Evolutionary conservation across 2,329 filamentous ascomycete genomes (phyloP).

Genomic region (Stagonosporopsis cucurbitacearum): DNA sequence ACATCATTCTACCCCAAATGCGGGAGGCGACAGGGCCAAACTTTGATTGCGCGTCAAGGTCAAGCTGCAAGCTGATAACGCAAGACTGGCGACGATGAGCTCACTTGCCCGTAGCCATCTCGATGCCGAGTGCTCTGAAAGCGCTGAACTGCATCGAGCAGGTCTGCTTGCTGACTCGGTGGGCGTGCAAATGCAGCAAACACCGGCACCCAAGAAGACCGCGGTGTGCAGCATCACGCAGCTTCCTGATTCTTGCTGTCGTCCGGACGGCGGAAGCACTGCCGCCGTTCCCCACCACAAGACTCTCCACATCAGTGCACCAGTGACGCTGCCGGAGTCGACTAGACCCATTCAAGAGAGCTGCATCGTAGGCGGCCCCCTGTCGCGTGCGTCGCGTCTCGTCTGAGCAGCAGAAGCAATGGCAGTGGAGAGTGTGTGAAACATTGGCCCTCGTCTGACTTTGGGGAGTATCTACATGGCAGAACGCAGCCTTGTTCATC

Average conservation of each 20-base stretch:
- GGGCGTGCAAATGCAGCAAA: conserved; percentile 25
- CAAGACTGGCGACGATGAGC: conserved; percentile 21
- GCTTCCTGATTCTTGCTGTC: conserved; percentile 30
- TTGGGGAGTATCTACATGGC: neutral
- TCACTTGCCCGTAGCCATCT: conserved; percentile 24
- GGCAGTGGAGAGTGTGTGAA: conserved; percentile 33
- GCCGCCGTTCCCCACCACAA: neutral
- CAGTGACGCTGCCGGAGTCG: conserved; percentile 2
- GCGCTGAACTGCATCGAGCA: conserved; percentile 20
- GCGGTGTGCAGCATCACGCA: conserved; percentile 22
- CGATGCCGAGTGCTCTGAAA: conserved; percentile 6
- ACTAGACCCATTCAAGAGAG: conserved; percentile 27
- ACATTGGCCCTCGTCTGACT: conserved; percentile 33
- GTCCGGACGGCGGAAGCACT: neutral
- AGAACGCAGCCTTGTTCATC: conserved; percentile 10
- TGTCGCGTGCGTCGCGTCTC: neutral
- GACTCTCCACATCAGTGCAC: conserved; percentile 41
- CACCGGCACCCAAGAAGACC: conserved; percentile 22
- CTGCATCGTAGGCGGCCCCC: conserved; percentile 14
- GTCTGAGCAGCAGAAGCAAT: conserved; percentile 8
- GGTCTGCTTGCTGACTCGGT: conserved; percentile 15
- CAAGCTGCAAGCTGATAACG: conserved; percentile 18
- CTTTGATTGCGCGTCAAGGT: conserved; percentile 19
- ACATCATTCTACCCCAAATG: conserved; percentile 13
- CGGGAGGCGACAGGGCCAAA: conserved; percentile 7